Evolutionary conservation across 2,329 filamentous ascomycete genomes (phyloP).

Genomic region (Hysterium pulicare): DNA sequence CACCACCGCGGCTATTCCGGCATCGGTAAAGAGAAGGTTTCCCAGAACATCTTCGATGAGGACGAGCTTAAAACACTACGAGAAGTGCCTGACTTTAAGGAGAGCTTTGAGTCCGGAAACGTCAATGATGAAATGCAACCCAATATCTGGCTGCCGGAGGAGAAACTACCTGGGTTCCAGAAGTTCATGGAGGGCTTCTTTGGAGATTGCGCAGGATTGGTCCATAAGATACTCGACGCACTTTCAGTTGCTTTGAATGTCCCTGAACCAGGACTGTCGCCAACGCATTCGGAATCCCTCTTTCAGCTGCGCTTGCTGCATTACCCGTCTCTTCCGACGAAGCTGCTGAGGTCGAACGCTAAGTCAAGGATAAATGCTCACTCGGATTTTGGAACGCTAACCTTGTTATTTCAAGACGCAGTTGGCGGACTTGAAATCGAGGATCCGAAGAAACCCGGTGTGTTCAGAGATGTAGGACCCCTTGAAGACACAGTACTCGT

Average conservation of each 20-base stretch:
- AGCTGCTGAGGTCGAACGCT: slow-evolving; percentile 19
- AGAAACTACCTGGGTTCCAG: slow-evolving; percentile 38
- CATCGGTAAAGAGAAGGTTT: slow-evolving; percentile 36
- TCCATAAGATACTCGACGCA: slow-evolving; percentile 24
- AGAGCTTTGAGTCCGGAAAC: slow-evolving; percentile 34
- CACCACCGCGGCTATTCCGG: slow-evolving; percentile 42
- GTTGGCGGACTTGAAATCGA: slow-evolving; percentile 41
- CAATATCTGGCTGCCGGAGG: slow-evolving; percentile 42
- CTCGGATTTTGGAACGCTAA: slow-evolving; percentile 42
- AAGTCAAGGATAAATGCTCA: slow-evolving; percentile 40
- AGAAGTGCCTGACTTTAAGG: slow-evolving; percentile 28
- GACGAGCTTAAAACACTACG: slow-evolving; percentile 3
- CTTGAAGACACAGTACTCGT: slow-evolving; percentile 34
- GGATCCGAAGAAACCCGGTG: slow-evolving; percentile 23
- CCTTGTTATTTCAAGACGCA: slow-evolving; percentile 41
- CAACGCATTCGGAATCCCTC: slow-evolving; percentile 22
- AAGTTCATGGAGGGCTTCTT: slow-evolving; percentile 26
- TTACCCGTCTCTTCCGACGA: slow-evolving; percentile 33
- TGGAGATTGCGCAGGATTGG: slow-evolving; percentile 13
- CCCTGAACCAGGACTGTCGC: slow-evolving; percentile 13
- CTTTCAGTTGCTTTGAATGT: slow-evolving; percentile 24
- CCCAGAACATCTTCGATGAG: slow-evolving; percentile 19
- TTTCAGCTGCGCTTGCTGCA: slow-evolving; percentile 39
- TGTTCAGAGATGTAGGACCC: slow-evolving; percentile 27
- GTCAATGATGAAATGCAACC: slow-evolving; percentile 24